Conservation (phyloP, 352 stramenopile genomes). For the Phytophthora tentaculata region DNA sequence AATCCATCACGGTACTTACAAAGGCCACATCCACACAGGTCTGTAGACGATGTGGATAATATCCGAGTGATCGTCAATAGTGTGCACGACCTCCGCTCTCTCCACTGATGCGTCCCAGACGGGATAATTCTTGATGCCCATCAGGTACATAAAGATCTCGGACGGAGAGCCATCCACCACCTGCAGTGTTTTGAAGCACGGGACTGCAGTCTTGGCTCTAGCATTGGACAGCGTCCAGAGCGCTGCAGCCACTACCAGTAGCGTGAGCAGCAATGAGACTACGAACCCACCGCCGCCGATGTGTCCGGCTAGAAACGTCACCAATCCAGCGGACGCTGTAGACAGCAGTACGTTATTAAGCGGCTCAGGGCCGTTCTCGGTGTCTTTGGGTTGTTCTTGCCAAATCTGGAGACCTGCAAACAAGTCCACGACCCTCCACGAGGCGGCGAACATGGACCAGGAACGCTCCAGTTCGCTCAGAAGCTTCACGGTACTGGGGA, state of each 20-base stretch:
- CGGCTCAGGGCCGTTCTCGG: constrained; percentile 37
- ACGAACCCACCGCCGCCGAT: constrained; percentile 69
- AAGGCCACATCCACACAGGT: constrained; percentile 80
- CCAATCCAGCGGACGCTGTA: constrained; percentile 52
- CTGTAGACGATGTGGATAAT: constrained; percentile 81
- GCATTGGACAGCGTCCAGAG: constrained; percentile 64
- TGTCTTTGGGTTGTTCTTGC: constrained; percentile 47
- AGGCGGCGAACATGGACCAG: constrained; percentile 74
- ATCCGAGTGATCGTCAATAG: constrained; percentile 81
- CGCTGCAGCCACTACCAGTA: constrained; percentile 48
- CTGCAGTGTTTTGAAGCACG: constrained; percentile 74
- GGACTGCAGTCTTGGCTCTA: constrained; percentile 47
- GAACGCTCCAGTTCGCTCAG: constrained; percentile 76
- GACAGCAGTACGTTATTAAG: constrained; percentile 70
- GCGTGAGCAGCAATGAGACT: constrained; percentile 54
- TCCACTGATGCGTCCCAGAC: constrained; percentile 78
- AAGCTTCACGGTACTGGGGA: constrained; percentile 68
- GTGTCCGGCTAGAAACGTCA: constrained; percentile 68
- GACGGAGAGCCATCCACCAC: constrained; percentile 68
- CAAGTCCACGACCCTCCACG: constrained; percentile 71
- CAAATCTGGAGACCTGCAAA: constrained; percentile 76
- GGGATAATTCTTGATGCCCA: constrained; percentile 73
- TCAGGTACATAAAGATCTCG: constrained; percentile 79
- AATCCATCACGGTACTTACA: constrained; percentile 44
- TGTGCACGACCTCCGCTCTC: constrained; percentile 68